These are phyloP conservation scores for Cladorrhinum sp. DNA, from an alignment of 2,329 filamentous ascomycete species.

Conservation along the genomic window DNA sequence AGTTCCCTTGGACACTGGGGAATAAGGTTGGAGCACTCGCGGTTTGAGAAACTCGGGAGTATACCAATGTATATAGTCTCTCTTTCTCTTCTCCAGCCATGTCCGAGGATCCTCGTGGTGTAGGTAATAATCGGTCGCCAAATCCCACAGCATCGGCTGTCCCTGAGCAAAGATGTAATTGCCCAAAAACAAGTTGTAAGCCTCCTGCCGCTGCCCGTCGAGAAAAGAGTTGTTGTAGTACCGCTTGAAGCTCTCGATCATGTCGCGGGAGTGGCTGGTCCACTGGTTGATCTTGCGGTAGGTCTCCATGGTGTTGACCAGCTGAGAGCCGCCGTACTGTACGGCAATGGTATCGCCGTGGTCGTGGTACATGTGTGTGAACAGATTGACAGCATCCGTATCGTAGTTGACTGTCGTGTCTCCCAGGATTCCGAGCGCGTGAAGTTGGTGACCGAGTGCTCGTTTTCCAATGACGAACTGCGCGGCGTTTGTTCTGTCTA, in stretches of 20 bases:
- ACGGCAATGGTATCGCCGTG: constrained; percentile 97
- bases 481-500: constrained; percentile 94
- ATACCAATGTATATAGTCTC: constrained; percentile 88
- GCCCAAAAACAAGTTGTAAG: constrained; percentile 94
- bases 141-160: constrained; percentile 95
- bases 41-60: constrained; percentile 68
- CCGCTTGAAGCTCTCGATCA: constrained; percentile 98
- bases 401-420: constrained; percentile 81
- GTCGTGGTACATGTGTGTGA: constrained; percentile 97
- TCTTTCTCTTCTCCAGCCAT: constrained; percentile 60
- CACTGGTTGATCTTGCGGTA: constrained; percentile 99
- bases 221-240: constrained; percentile 98
- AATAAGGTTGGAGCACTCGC: constrained; percentile 53
- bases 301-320: constrained; percentile 99
- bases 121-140: constrained; percentile 91
- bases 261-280: constrained; percentile 95
- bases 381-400: constrained; percentile 91
- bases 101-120: constrained; percentile 81
- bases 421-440: constrained; percentile 83
- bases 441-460: constrained; percentile 85
- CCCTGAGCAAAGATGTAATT: constrained; percentile 88
- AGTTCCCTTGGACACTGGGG: constrained; percentile 33
- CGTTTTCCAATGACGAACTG: constrained; percentile 97
- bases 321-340: constrained; percentile 93
- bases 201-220: constrained; percentile 95